Evolutionary conservation across 352 stramenopile genomes (phyloP).

Genomic region (Phytophthora tentaculata): DNA sequence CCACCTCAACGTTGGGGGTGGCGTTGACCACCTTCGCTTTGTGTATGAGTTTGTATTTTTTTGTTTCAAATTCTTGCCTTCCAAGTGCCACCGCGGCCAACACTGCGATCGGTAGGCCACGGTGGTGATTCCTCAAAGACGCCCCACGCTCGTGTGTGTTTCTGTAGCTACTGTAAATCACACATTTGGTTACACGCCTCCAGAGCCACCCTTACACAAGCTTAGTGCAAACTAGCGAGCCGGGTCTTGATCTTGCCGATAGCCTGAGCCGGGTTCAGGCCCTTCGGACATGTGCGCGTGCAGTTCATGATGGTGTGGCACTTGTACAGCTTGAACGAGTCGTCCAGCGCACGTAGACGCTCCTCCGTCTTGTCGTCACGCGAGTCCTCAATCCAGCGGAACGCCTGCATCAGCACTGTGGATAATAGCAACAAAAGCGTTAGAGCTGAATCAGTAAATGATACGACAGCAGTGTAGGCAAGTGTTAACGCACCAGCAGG

Average conservation of each 20-base stretch:
- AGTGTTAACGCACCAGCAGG: constrained; percentile 66
- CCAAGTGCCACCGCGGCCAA: constrained; percentile 8
- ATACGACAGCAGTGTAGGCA: neutral
- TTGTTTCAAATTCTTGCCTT: constrained; percentile 25
- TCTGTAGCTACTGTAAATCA: constrained; percentile 30
- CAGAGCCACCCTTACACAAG: neutral
- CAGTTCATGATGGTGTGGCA: constrained; percentile 99
- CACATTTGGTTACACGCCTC: constrained; percentile 15
- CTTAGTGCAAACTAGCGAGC: constrained; percentile 84
- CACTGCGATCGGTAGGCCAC: constrained; percentile 35
- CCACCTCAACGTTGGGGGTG: constrained; percentile 29
- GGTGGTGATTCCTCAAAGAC: constrained; percentile 19
- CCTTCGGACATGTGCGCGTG: constrained; percentile 99
- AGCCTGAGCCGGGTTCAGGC: constrained; percentile 98
- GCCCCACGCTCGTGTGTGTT: constrained; percentile 13
- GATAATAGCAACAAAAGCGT: constrained; percentile 9
- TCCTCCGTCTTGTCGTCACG: constrained; percentile 97
- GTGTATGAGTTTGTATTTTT: constrained; percentile 37
- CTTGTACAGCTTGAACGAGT: constrained; percentile 99
- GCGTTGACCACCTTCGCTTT: neutral
- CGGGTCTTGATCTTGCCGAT: constrained; percentile 99
- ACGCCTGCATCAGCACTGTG: constrained; percentile 94
- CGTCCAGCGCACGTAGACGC: constrained; percentile 95
- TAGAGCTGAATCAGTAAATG: constrained; percentile 6
- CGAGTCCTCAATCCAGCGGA: constrained; percentile 99